Evolutionary conservation across 495 filamentous ascomycete species (phyloP), one percentile per base, ranked within the genome.

Genomic region (Aspergillus ellipticus): DNA sequence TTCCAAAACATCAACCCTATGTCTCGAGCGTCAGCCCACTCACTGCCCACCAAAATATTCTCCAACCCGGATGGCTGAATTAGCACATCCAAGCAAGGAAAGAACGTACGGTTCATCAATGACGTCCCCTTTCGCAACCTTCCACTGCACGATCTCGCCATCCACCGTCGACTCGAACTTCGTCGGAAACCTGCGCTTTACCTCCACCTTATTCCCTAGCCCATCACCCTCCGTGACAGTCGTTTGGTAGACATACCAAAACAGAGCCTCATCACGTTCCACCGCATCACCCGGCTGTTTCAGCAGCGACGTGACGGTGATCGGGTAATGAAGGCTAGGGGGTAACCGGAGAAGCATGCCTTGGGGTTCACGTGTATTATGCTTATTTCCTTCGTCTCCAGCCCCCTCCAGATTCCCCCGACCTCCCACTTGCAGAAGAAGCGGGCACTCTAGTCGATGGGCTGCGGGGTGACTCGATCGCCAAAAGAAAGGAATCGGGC

Each of bases 261-360:
- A 84, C 33, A 97, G 72, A 2, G 86, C 77, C 55, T 89, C 86
- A 68, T 88, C 81, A 69, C 85, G 85, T 61, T 84, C 75, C 66
- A 99, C 80, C 65, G 79, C 67, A 59, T 96, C 89, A 68, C 85
- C 85, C 6, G 83, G 82, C 62, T 79, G 68, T 71, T 92, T 92
- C 29, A 92, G 83, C 58, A 97, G 79, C 70, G 89, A 85, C 62
- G 85, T 90, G 71, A 99, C 87, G 64, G 90, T 97, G 77, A 97
- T 92, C 57, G 94, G 94, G 73, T 96, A 99, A 70, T 89, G 89
- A 49, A 97, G 81, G 59, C 75, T 74, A 48, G 68, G 52, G 52
- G 79, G 78, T 59, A 82, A 64, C 63, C 73, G 76, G 61, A 82
- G 69, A 66, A 79, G 75, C 79, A 82, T 82, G 53, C 60, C 71